Conservation (phyloP, 1,139 yeast species). For the Pneumocystis sp. region DNA sequence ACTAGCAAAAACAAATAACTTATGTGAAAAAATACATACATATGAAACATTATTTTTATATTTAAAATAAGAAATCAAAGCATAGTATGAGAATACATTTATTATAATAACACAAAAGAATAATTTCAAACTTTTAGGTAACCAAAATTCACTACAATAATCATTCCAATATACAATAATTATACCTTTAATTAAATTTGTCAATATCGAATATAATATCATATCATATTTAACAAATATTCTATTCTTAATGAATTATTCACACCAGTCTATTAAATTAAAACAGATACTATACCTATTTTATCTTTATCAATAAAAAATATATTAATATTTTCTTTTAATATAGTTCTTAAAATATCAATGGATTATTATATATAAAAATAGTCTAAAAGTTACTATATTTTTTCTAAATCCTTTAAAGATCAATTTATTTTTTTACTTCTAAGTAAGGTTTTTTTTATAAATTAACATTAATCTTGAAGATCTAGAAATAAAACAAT, state of each 20-base stretch:
- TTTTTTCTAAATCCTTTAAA: not conserved
- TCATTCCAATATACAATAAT: slow-evolving; percentile 11
- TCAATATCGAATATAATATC: slow-evolving; percentile 56
- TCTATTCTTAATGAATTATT: slow-evolving; percentile 43
- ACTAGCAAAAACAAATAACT: slow-evolving; percentile 5
- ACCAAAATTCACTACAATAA: slow-evolving; percentile 23
- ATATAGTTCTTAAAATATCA: slow-evolving; percentile 50
- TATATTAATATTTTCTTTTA: slow-evolving; percentile 37
- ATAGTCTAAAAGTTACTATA: slow-evolving; percentile 25
- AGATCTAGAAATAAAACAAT: too few relatives aligned
- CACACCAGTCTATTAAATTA: slow-evolving; percentile 37
- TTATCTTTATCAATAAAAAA: slow-evolving; percentile 15
- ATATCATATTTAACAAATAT: slow-evolving; percentile 58
- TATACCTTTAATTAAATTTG: slow-evolving; percentile 2
- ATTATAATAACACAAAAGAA: slow-evolving; percentile 82
- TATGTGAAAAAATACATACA: slow-evolving; percentile 53
- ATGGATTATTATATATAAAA: slow-evolving; percentile 53
- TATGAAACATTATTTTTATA: slow-evolving; percentile 81
- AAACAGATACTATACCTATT: slow-evolving; percentile 7
- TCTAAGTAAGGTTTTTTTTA: slow-evolving; percentile 28
- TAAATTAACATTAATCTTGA: too few relatives aligned
- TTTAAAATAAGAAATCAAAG: slow-evolving; percentile 71
- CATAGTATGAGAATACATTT: slow-evolving; percentile 64
- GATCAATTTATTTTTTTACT: slow-evolving; percentile 18
- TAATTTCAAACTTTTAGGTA: slow-evolving; percentile 78